Evolutionary conservation across 768 basidiomycete genomes (phyloP).

Genomic region (Thelephora ganbajun): DNA sequence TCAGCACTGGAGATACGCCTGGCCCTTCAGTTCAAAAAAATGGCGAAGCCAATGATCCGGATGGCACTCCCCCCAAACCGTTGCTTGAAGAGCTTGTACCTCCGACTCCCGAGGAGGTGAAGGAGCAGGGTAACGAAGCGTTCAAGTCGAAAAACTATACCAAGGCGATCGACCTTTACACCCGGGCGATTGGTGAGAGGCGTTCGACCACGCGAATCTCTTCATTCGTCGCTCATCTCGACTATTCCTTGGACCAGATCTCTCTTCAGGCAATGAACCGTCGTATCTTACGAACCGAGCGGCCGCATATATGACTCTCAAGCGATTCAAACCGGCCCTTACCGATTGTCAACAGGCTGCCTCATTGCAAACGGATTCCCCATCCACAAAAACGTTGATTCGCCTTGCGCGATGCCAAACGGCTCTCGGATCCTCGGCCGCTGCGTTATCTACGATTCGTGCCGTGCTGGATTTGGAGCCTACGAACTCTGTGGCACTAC

Average conservation of each 20-base stretch:
- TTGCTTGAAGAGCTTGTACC: not conserved
- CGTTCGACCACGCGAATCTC: not conserved
- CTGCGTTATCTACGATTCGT: conserved; percentile 56
- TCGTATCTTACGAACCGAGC: conserved; percentile 78
- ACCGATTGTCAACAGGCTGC: conserved; percentile 69
- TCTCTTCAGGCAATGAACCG: conserved; percentile 32
- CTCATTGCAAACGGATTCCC: conserved; percentile 41
- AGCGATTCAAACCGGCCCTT: conserved; percentile 61
- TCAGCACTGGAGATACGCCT: too few species aligned
- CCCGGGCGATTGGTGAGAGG: conserved; percentile 55
- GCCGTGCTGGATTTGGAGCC: conserved; percentile 48
- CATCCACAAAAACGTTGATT: conserved; percentile 65
- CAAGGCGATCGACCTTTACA: conserved; percentile 63
- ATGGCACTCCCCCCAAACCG: too few species aligned
- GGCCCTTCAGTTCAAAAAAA: too few species aligned
- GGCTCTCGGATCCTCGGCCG: conserved; percentile 55
- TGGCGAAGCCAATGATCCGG: too few species aligned
- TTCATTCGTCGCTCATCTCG: not conserved
- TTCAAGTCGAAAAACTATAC: conserved; percentile 55
- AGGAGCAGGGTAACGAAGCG: conserved; percentile 63
- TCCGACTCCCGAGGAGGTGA: conserved; percentile 34
- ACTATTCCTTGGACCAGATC: conserved; percentile 8
- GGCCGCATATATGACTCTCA: conserved; percentile 71
- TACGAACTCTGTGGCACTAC: conserved; percentile 39
- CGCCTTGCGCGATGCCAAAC: conserved; percentile 78